A percentile compares a stretch with the other conserved stretches of the same genome.
Conservation (phyloP, 495 filamentous ascomycete genomes). For the Gamarada debralockiae region DNA sequence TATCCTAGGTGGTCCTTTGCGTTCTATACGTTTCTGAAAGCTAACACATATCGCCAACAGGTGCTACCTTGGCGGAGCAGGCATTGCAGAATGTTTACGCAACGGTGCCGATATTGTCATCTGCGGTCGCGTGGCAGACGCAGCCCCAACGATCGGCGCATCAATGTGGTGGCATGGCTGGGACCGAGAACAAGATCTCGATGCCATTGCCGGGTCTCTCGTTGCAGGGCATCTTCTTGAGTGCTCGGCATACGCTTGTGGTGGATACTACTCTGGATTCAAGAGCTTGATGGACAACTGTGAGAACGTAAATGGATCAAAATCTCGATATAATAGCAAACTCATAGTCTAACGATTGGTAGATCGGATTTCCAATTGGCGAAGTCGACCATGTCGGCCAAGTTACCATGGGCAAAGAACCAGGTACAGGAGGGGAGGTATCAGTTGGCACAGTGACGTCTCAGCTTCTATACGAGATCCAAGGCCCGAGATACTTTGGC, state of each 20-base stretch:
- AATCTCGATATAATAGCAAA: constrained; percentile 30
- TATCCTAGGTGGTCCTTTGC: too few relatives aligned
- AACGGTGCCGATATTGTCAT: constrained; percentile 56
- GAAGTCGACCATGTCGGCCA: constrained; percentile 47
- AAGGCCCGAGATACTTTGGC: constrained; percentile 55
- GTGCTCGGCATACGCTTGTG: constrained; percentile 52
- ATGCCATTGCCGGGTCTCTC: constrained; percentile 48
- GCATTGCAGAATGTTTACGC: constrained; percentile 43
- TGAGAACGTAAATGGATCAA: too few relatives aligned
- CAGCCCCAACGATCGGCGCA: constrained; percentile 48
- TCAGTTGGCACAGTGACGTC: constrained; percentile 46
- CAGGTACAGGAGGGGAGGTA: constrained; percentile 18
- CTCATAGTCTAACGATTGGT: constrained; percentile 30
- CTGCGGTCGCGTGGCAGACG: constrained; percentile 53
- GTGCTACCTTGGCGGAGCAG: constrained; percentile 47
- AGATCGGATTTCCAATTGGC: constrained; percentile 53
- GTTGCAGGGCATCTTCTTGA: constrained; percentile 55
- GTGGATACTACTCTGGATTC: constrained; percentile 58
- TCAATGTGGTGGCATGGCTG: constrained; percentile 35
- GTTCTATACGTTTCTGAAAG: neutral
- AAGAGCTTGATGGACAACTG: constrained; percentile 37
- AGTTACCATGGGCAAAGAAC: constrained; percentile 29
- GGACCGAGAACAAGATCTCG: constrained; percentile 33
- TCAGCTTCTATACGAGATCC: constrained; percentile 59
- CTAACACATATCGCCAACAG: neutral